Evolutionary conservation across 768 basidiomycete species (phyloP), one percentile per base, ranked within the genome.

Genomic region (Baorangia bicolor): DNA sequence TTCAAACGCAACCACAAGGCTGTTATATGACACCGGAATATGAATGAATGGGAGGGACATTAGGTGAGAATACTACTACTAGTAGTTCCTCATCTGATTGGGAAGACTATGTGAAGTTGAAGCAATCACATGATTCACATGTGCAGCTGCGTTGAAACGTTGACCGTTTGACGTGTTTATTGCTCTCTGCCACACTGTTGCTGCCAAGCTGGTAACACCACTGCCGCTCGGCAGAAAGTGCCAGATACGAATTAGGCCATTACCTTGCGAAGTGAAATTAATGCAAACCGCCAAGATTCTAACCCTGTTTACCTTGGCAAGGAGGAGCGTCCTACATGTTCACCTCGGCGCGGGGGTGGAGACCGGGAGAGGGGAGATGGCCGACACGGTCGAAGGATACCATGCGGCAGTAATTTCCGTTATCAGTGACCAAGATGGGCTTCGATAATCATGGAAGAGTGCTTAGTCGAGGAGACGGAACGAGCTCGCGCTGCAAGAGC

Each of bases 401-500:
- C 64, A 63, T 58, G 60, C 51, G 60, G 56, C 23, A 39, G 35
- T 60, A 61, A 68, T 68, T 59, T 68, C 67, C 67, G 67, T 57
- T 69, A 68, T 68, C 65, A 27, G 8, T 55, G 33, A 39, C 27
- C 56, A 47, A 16, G 47, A 35, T 28, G 37, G 23, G 20, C 42
- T 33, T 53, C 55, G 27, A 52, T 54, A n/a, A 35, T 35, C 35
- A 33, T 51, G 42, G 5, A 37, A 38, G 37, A n/a, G 50, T 25
- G 30, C 43, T n/a, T 7, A 33, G 38, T 13, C 4, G 33, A 40
- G 18, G 31, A 5, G 9, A 35, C 38, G 33, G 31, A 20, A 27
- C 39, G 7, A 21, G 9, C 38, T 50, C 20, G 31, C 33, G 31
- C 37, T 42, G 51, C 35, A 11, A 38, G 23, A 28, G 39, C 5